A percentile compares a stretch with the other conserved stretches of the same genome.
These are phyloP conservation scores for Aphanomyces invadans DNA, from an alignment of 352 stramenopile genomes.

Conservation along the genomic window DNA sequence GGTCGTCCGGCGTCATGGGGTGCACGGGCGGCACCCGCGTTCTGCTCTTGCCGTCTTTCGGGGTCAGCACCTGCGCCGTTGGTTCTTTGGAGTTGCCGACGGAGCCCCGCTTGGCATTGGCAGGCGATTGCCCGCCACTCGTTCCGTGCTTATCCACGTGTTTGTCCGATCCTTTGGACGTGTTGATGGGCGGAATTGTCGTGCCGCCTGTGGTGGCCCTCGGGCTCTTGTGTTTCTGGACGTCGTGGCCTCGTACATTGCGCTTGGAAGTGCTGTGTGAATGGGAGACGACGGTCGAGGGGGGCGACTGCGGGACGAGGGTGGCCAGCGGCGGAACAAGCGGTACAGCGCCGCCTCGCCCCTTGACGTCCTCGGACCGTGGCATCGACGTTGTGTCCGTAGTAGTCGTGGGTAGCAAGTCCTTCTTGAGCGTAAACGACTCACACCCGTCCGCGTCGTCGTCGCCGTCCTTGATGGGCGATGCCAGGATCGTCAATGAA, in stretches of 20 bases:
- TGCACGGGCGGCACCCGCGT: slow-evolving; percentile 9
- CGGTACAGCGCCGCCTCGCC: not conserved
- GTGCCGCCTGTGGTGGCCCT: not conserved
- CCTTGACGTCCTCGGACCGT: not conserved
- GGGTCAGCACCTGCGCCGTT: not conserved
- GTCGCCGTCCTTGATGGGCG: slow-evolving; percentile 19
- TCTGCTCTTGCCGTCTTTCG: slow-evolving; percentile 7
- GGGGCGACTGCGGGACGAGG: slow-evolving; percentile 2
- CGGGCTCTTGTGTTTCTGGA: slow-evolving; percentile 9
- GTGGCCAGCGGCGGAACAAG: slow-evolving; percentile 7
- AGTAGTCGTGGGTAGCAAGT: no score
- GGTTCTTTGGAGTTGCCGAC: not conserved
- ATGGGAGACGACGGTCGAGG: slow-evolving; percentile 4
- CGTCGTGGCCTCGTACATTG: slow-evolving; percentile 7
- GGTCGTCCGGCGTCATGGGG: slow-evolving; percentile 10
- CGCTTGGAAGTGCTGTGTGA: not conserved
- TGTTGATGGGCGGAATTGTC: slow-evolving; percentile 20
- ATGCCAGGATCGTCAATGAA: slow-evolving; percentile 3
- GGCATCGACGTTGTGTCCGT: not conserved
- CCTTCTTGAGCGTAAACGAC: slow-evolving; percentile 23
- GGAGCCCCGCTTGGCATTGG: slow-evolving; percentile 1
- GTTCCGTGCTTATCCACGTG: slow-evolving; percentile 1
- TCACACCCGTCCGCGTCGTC: slow-evolving; percentile 22
- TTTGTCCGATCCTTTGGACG: slow-evolving; percentile 4
- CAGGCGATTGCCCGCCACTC: not conserved